Evolutionary conservation across 305 asterid species (phyloP).

Genomic region (Striga hermonthica): DNA sequence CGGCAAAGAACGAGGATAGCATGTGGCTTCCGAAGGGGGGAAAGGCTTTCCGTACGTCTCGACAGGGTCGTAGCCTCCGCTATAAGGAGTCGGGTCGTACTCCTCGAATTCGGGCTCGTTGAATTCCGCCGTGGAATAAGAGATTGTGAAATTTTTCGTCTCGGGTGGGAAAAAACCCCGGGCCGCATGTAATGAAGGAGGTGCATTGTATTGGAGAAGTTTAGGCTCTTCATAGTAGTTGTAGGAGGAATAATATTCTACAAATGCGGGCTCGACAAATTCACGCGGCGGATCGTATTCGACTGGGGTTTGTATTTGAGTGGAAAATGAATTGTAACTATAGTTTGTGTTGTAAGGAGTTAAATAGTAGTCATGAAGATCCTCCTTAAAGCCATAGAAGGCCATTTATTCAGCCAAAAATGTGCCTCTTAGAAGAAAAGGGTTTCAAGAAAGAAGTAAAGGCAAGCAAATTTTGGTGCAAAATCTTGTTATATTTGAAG

Average conservation of each 20-base stretch:
- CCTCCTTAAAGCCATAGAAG: conserved; percentile 41
- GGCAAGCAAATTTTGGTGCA: not conserved
- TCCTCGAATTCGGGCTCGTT: conserved; percentile 49
- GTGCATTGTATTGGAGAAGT: conserved; percentile 38
- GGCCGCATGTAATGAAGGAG: conserved; percentile 24
- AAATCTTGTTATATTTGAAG: not conserved
- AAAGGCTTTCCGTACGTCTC: conserved; percentile 71
- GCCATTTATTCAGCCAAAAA: too few species aligned
- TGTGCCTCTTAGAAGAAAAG: too few species aligned
- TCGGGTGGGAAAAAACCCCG: conserved; percentile 32
- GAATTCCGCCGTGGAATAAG: conserved; percentile 39
- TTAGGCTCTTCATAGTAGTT: conserved; percentile 36
- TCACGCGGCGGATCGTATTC: conserved; percentile 12
- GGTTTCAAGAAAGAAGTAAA: conserved; percentile 18
- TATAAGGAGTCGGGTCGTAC: conserved; percentile 74
- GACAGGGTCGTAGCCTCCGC: conserved; percentile 61
- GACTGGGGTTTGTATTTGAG: conserved; percentile 26
- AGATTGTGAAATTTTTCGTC: conserved; percentile 31
- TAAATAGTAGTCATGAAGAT: not conserved
- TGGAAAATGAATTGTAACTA: conserved; percentile 26
- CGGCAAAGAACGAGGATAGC: conserved; percentile 54
- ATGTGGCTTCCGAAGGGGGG: conserved; percentile 62
- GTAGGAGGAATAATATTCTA: conserved; percentile 24
- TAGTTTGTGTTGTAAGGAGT: conserved; percentile 1
- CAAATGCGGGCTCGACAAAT: conserved; percentile 30